Evolutionary conservation across 306 rosid species (phyloP), one percentile per base, ranked within the genome.

Genomic region (Rubus idaeus): DNA sequence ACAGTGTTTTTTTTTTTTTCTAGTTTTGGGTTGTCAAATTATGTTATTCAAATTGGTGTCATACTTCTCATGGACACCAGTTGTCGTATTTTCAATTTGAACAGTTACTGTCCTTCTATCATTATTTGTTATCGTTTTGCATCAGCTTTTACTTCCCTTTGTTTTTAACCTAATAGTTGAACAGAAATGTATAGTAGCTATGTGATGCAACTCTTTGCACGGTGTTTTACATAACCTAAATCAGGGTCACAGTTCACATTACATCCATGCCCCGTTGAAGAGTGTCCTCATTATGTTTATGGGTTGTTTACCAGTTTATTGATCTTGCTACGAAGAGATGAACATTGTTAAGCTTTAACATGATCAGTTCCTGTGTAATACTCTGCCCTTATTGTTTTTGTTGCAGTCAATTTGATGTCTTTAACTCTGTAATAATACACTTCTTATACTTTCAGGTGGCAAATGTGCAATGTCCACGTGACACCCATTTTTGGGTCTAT

Each of bases 401-500:
- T n/a, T 75, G 35, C 76, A 82, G n/a, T 62, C 73, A 42, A 66
- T 69, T 17, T 71, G 39, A 12, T 55, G 65, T 52, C 62, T 53
- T 5, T 60, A 30, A 23, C n/a, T 45, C 49, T 11, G 51, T 52
- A 71, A 65, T 80, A 66, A 80, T 76, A 13, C 60, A 71, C 39
- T 67, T 71, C 50, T 83, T 85, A 70, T 83, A 82, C 76, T 82
- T 52, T 83, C 91, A 96, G 99, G 83, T 96, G 84, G 99, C 99
- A 81, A 89, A 85, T 21, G 99, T 92, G 80, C 99, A 96, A 90
- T 96, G 99, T 83, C 99, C 98, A 8, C 96, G 98, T 39, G 99
- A 92, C 91, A 96, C 99, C 75, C 99, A 96, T 85, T 96, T 96
- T 86, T 96, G 99, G 99, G 99, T 96, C 79, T 96, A 96, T 74